These are phyloP conservation scores for Mortierella sp. DNA, from an alignment of 371 early-diverging fungal genomes.

Conservation along the genomic window DNA sequence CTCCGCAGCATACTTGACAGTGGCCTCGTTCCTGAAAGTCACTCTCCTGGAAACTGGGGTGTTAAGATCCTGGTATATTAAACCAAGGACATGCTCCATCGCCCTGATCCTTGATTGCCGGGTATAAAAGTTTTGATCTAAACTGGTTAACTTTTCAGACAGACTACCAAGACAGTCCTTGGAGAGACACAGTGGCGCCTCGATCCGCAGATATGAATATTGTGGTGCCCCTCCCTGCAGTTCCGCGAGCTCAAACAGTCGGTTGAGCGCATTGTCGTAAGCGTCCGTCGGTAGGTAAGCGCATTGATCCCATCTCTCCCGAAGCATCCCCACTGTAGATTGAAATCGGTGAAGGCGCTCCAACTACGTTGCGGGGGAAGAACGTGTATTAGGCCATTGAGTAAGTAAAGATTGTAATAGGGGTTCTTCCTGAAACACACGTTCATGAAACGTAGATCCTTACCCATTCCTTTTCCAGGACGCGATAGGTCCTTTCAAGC, in stretches of 20 bases:
- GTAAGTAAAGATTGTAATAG: background rate
- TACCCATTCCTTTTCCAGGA: slow-evolving; percentile 55
- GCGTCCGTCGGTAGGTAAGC: slow-evolving; percentile 42
- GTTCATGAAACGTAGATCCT: background rate
- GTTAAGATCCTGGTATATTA: slow-evolving; percentile 46
- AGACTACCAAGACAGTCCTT: slow-evolving; percentile 43
- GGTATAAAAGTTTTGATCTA: slow-evolving; percentile 48
- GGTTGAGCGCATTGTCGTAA: slow-evolving; percentile 43
- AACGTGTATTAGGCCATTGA: background rate
- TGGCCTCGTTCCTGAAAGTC: slow-evolving; percentile 36
- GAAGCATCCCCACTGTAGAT: slow-evolving; percentile 42
- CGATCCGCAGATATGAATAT: slow-evolving; percentile 27
- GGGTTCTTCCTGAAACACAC: background rate
- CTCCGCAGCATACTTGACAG: slow-evolving; percentile 53
- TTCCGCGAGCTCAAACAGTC: slow-evolving; percentile 42
- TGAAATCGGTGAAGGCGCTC: slow-evolving; percentile 39
- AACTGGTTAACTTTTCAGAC: slow-evolving; percentile 32
- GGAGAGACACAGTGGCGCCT: slow-evolving; percentile 51
- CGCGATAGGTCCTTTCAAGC: slow-evolving; percentile 40
- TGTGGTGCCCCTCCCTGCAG: slow-evolving; percentile 14
- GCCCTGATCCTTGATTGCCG: slow-evolving; percentile 52
- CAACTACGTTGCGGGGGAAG: slow-evolving; percentile 16
- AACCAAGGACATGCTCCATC: slow-evolving; percentile 48
- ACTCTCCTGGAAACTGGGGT: slow-evolving; percentile 24
- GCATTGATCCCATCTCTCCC: slow-evolving; percentile 51